A percentile compares a stretch with the other conserved stretches of the same genome.
These are phyloP conservation scores for Botryotinia globosa DNA, from an alignment of 2,329 filamentous ascomycete genomes.

Conservation along the genomic window DNA sequence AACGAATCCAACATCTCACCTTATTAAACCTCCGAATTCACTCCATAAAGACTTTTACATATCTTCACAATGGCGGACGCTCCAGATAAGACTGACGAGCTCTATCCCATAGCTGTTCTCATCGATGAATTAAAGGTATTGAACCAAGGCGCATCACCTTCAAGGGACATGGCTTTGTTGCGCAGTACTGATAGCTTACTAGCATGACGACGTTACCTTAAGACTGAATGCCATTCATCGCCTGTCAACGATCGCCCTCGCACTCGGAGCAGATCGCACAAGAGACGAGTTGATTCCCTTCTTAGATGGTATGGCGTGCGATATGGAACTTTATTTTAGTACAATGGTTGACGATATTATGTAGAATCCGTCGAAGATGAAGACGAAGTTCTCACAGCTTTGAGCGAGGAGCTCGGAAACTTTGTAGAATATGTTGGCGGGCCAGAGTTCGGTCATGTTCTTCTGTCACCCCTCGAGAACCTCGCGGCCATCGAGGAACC, in stretches of 20 bases:
- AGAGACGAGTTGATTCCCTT: constrained; percentile 98
- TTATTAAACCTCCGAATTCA: constrained; percentile 35
- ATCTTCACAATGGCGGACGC: constrained; percentile 77
- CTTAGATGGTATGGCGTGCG: constrained; percentile 76
- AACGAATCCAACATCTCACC: constrained; percentile 36
- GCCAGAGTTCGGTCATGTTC: constrained; percentile 88
- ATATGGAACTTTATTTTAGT: background rate
- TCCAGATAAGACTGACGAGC: constrained; percentile 90
- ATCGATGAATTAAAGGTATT: constrained; percentile 98
- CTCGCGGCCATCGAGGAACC: constrained; percentile 98
- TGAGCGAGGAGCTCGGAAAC: constrained; percentile 93
- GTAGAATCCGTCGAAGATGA: constrained; percentile 98
- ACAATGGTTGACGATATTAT: constrained; percentile 36
- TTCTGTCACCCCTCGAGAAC: constrained; percentile 95
- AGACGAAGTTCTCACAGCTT: constrained; percentile 93
- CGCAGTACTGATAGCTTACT: constrained; percentile 30
- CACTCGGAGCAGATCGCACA: constrained; percentile 91
- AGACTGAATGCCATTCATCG: constrained; percentile 98
- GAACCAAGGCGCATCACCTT: constrained; percentile 7
- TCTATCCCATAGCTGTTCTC: constrained; percentile 98
- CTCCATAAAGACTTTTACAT: constrained; percentile 33
- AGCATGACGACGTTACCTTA: constrained; percentile 98
- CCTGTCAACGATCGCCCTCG: constrained; percentile 95
- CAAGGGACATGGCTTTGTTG: constrained; percentile 13
- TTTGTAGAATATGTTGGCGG: constrained; percentile 99